Evolutionary conservation across 1,284 basidiomycete species (phyloP), one percentile per base, ranked within the genome.

Genomic region (Xerocomus nothofagi): DNA sequence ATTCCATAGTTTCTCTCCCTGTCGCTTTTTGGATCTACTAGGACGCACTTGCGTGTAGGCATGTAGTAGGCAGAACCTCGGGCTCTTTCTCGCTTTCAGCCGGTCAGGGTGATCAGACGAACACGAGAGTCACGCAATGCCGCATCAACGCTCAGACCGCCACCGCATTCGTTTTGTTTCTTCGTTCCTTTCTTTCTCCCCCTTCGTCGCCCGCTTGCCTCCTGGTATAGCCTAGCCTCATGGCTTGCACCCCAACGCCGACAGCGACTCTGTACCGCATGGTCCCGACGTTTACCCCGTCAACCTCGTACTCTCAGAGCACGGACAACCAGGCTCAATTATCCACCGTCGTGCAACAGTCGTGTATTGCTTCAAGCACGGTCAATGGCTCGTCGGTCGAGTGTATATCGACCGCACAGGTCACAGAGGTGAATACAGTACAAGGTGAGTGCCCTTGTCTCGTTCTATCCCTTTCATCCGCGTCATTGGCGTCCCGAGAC

Each of bases 201-300:
- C 26, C 11, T 23, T 20, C 29, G 14, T 30, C 37, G 17, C 27
- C n/a, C 9, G 9, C 36, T 23, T 27, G 18, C 8, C 14, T 37
- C 21, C 14, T n/a, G 29, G 31, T 43, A 34, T 17, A 12, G 17
- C 29, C 38, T 20, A 39, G 23, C n/a, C n/a, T n/a, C 47, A 67
- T 63, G 66, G 33, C 65, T 23, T 77, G 76, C 48, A 55, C 53
- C 37, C 56, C 71, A 12, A 55, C 58, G 12, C 67, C 73, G 14
- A 76, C 71, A 24, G 65, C 64, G 44, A 76, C 74, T 11, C 53
- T 63, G 43, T 75, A 71, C 55, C 52, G 56, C 38, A 72, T 69
- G 0, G 40, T 71, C 53, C 70, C 67, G 3, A 61, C 71, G 6
- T 63, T 58, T 21, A 60, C 53, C 17, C 50, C 67, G 3, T 67